Conservation (phyloP, 2,329 filamentous ascomycete species). For the Amauroascus verrucosus region DNA sequence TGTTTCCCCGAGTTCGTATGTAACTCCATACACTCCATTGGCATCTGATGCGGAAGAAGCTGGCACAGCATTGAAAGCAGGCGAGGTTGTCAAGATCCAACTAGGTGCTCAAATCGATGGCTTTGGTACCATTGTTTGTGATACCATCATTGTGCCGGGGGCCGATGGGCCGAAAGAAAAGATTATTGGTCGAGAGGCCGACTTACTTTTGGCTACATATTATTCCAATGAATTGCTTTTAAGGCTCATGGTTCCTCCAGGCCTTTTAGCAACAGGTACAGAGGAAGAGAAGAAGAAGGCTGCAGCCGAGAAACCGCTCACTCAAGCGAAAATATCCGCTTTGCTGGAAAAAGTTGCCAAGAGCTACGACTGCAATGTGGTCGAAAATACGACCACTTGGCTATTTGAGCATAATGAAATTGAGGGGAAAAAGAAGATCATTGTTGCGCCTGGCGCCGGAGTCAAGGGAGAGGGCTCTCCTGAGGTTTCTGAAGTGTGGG, state of each 20-base stretch:
- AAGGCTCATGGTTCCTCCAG: constrained; percentile 83
- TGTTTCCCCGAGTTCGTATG: constrained; percentile 82
- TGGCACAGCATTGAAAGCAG: constrained; percentile 63
- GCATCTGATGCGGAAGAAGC: constrained; percentile 79
- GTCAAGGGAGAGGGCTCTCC: constrained; percentile 83
- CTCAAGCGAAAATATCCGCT: constrained; percentile 75
- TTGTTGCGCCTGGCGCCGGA: constrained; percentile 67
- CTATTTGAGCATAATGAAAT: constrained; percentile 95
- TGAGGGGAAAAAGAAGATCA: constrained; percentile 96
- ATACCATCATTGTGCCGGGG: constrained; percentile 67
- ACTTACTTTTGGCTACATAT: constrained; percentile 81
- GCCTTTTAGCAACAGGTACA: constrained; percentile 66
- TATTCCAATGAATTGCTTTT: constrained; percentile 93
- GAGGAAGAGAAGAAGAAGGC: constrained; percentile 96
- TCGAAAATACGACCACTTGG: constrained; percentile 98
- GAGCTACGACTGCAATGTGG: constrained; percentile 79
- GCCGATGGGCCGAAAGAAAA: constrained; percentile 52
- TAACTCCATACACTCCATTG: constrained; percentile 94
- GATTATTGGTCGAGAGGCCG: constrained; percentile 67
- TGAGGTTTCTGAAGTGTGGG: constrained; percentile 90
- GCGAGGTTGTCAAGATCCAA: constrained; percentile 92
- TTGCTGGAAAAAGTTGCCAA: constrained; percentile 87
- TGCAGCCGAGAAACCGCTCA: constrained; percentile 66
- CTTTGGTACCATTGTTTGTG: constrained; percentile 90
- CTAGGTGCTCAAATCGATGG: constrained; percentile 98